These are phyloP conservation scores for Forsythia viridissima DNA, from an alignment of 257 asterid species.

Conservation along the genomic window DNA sequence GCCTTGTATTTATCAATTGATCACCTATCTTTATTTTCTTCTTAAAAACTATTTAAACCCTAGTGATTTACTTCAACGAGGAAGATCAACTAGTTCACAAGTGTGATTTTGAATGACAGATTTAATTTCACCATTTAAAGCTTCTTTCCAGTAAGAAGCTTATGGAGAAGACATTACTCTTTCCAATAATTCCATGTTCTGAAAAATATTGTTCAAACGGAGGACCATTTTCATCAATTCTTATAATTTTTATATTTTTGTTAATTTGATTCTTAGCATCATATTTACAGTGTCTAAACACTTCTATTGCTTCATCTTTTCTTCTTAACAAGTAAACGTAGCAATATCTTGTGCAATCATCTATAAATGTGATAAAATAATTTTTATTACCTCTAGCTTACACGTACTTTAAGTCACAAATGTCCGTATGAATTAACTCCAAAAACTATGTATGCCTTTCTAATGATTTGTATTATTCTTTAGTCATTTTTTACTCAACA, in stretches of 20 bases:
- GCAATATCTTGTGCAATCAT: background rate
- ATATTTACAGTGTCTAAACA: background rate
- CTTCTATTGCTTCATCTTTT: background rate
- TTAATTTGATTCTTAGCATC: background rate
- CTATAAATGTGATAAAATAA: conserved; percentile 2
- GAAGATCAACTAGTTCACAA: too few relatives aligned
- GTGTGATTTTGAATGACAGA: too few relatives aligned
- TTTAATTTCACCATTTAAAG: too few relatives aligned
- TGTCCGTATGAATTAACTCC: background rate
- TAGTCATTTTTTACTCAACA: background rate
- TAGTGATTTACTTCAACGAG: too few relatives aligned
- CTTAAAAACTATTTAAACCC: too few relatives aligned
- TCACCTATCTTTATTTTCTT: too few relatives aligned
- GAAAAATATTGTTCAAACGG: background rate
- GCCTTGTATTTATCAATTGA: too few relatives aligned
- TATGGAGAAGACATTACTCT: too few relatives aligned
- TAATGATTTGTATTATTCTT: background rate
- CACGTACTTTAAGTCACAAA: background rate
- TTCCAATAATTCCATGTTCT: background rate
- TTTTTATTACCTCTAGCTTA: background rate
- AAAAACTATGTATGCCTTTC: background rate
- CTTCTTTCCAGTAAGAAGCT: too few relatives aligned
- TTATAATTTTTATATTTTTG: background rate
- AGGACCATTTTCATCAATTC: background rate
- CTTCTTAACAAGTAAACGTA: background rate